Evolutionary conservation across 768 basidiomycete species (phyloP).

Genomic region (Rhodotorula kratochvilovae): DNA sequence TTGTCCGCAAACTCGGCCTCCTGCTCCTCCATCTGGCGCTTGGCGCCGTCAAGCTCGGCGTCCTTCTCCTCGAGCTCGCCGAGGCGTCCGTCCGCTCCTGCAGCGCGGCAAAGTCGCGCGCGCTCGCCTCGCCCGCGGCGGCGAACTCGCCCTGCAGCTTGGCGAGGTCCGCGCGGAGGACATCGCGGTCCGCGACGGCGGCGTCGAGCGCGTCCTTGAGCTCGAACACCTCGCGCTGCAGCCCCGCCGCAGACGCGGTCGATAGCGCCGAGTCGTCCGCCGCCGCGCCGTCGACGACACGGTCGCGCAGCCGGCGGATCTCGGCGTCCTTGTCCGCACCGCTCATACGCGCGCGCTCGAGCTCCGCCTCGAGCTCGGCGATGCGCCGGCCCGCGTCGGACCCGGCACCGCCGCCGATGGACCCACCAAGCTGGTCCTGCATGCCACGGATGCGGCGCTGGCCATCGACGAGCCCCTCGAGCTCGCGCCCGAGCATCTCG

Average conservation of each 20-base stretch:
- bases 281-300: not conserved
- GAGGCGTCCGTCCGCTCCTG: conserved; percentile 11
- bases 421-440: conserved; percentile 15
- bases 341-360: not conserved
- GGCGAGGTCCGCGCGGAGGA: conserved; percentile 15
- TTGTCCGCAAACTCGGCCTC: conserved; percentile 40
- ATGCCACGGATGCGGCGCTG: conserved; percentile 15
- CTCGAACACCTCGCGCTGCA: conserved; percentile 40
- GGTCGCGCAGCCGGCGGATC: not conserved
- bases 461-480: conserved; percentile 19
- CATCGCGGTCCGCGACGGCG: conserved; percentile 7
- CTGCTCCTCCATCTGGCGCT: conserved; percentile 31
- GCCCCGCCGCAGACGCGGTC: conserved; percentile 5
- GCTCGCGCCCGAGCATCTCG: conserved; percentile 11
- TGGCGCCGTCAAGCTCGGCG: conserved; percentile 27
- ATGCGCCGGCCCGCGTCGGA: conserved; percentile 2
- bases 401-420: not conserved
- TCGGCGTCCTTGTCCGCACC: conserved; percentile 12
- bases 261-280: not conserved
- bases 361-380: conserved; percentile 27
- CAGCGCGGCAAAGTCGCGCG: not conserved
- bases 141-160: conserved; percentile 19
- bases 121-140: conserved; percentile 8
- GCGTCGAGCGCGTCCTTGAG: conserved; percentile 36
- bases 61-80: conserved; percentile 39